Evolutionary conservation across 2,329 filamentous ascomycete species (phyloP).

Genomic region (Pseudocercospora crystallina): DNA sequence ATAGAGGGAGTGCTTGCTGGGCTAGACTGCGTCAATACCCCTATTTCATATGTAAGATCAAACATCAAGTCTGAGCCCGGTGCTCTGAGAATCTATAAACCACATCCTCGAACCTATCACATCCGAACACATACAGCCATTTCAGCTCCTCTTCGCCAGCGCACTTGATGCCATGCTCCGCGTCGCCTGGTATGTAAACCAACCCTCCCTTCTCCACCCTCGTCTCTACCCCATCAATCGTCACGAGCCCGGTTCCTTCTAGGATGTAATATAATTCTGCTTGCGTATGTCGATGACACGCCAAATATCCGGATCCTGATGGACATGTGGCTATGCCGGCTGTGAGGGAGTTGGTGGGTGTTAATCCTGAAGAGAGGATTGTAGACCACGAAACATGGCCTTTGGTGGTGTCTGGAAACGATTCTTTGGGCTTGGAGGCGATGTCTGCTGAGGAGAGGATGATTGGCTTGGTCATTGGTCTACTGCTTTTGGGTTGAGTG

Average conservation of each 20-base stretch:
- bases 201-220: slow-evolving; percentile 36
- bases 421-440: not conserved
- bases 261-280: slow-evolving; percentile 47
- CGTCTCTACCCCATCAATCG: slow-evolving; percentile 38
- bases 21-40: too few species aligned
- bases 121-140: slow-evolving; percentile 16
- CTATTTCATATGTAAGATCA: too few species aligned
- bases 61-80: too few species aligned
- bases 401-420: not conserved
- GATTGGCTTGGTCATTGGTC: too few species aligned
- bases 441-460: too few species aligned
- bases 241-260: slow-evolving; percentile 38
- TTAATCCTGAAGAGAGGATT: slow-evolving; percentile 38
- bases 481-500: too few species aligned
- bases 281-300: slow-evolving; percentile 42
- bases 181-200: slow-evolving; percentile 45
- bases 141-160: slow-evolving; percentile 1
- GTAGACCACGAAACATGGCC: slow-evolving; percentile 42
- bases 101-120: slow-evolving; percentile 10
- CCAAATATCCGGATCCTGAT: slow-evolving; percentile 36
- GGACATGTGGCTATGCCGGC: slow-evolving; percentile 41
- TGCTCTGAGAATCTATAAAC: slow-evolving; percentile 12
- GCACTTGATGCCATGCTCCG: slow-evolving; percentile 41
- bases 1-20: too few species aligned
- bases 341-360: slow-evolving; percentile 38